Evolutionary conservation across 2,329 filamentous ascomycete species (phyloP), one percentile per base, ranked within the genome.

Genomic region (Spiromastix sp.): DNA sequence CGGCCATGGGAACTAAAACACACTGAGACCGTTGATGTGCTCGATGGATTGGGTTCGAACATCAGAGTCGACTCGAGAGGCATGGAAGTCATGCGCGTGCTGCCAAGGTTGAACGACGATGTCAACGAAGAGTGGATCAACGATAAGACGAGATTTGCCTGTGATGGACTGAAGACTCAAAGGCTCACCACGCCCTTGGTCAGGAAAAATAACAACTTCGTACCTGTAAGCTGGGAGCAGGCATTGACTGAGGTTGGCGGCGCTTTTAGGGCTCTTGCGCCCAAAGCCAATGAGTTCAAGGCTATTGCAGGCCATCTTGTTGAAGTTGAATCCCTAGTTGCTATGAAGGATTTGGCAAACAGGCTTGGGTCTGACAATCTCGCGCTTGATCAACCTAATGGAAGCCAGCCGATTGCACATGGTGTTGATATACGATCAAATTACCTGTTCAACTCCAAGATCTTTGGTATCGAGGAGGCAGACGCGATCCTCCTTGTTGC

Each of bases 111-210:
- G 42, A 98, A 98, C 59, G 91, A 98, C 57, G 87, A 96, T 52
- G 78, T 98, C 51, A 98, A 98, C 61, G 91, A 98, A 68, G 91
- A 98, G 64, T 98, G 91, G 91, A 96, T 98, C 61, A 91, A 96
- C 64, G 91, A 98, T 70, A 98, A 96, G 73, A 80, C 85, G 26
- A 79, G 91, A 46, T 98, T 96, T 59, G 89, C 91, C 27, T 93
- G 87, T 59, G 91, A 98, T 59, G 91, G 91, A 32, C 72, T 98
- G 47, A 93, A 87, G 74, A 96, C 89, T 30, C 91, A 98, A 65
- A 78, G 91, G 55, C 71, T 98, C 38, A 96, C 91, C 22, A 91
- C 89, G 47, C 91, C 91, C 27, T 67, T 98, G 44, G 79, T 95
- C 51, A 83, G 87, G 48, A 79, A 81, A 39, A 82, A 93, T 40